Base-by-base conservation (phyloP, 2,329 filamentous ascomycete species). In the Hypomyces perniciosus region DNA sequence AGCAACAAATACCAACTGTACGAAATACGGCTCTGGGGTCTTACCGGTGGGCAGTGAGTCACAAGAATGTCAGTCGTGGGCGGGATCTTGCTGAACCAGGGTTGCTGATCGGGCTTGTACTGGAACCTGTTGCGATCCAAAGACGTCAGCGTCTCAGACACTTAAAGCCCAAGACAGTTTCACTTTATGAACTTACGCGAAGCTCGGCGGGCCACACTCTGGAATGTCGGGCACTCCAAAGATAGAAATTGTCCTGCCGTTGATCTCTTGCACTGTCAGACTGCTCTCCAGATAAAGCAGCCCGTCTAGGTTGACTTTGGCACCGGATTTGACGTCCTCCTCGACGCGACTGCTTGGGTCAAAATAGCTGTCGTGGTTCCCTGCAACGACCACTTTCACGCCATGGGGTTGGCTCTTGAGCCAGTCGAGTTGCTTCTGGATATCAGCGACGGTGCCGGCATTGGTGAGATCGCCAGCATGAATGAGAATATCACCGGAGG, bases 341-440 rank as follows among this genome's bases (percentile, higher is more conserved):
- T 75, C 69, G 12, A 66, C 68, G 4, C 87, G 77, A 10, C 81
- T 83, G 33, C 75, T 73, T 27, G 79, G 73, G 66, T 95, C 92
- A 54, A 95, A 86, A 73, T 83, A 95, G 60, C 82, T 85, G 64
- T 96, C 92, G 66, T 96, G 92, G 64, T 96, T 96, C 1, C 92
- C 92, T 31, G 83, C 82, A 31, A 97, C 83, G 34, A 91, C 79
- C 27, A 96, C 76, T 68, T 96, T 95, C 66, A 95, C 79, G 34
- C 72, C 70, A 62, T 96, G 90, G 0, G 88, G 87, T 6, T 91
- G 78, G 4, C 74, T 73, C 43, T 76, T 78, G 9, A 96, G 75
- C 90, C 90, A 96, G 72, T 95, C 81, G 40, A 96, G 75, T 61
- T 93, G 86, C n/a, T 72, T 73, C 71, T 96, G 90, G 50, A 97